Percentiles rank a stretch among this genome's conserved stretches.
Evolutionary conservation across 2,329 filamentous ascomycete species (phyloP).

Genomic region (Paracoccidioides brasiliensis): DNA sequence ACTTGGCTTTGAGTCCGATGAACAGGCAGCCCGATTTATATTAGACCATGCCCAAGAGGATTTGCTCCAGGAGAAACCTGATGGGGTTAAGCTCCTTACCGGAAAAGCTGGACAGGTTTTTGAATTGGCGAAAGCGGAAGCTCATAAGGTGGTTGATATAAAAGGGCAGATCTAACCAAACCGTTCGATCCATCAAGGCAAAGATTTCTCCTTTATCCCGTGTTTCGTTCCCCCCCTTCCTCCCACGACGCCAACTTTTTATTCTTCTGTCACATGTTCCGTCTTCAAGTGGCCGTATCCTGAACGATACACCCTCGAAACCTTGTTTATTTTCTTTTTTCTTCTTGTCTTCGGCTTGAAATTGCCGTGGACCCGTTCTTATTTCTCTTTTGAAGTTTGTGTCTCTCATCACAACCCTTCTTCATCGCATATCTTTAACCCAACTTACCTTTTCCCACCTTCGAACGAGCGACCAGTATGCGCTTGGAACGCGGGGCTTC

Average conservation of each 20-base stretch:
- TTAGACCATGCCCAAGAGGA: slow-evolving; percentile 64
- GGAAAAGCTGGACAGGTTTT: slow-evolving; percentile 62
- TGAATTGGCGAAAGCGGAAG: slow-evolving; percentile 56
- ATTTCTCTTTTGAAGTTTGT: not conserved
- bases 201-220: not conserved
- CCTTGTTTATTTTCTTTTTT: not conserved
- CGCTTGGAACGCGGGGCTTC: not conserved
- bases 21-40: slow-evolving; percentile 82
- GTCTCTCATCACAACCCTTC: not conserved
- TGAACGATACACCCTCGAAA: not conserved
- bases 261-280: not conserved
- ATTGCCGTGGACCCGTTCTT: not conserved
- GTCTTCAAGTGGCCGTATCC: slow-evolving; percentile 1
- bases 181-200: not conserved
- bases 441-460: not conserved
- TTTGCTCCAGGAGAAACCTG: slow-evolving; percentile 63
- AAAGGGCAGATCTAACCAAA: slow-evolving; percentile 67
- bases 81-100: slow-evolving; percentile 59
- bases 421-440: not conserved
- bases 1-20: slow-evolving; percentile 86
- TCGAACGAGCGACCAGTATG: not conserved
- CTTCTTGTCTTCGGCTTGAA: not conserved
- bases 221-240: not conserved
- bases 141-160: slow-evolving; percentile 84
- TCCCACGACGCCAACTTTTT: not conserved